Conservation (phyloP, 306 rosid genomes). For the Canavalia ensiformis region DNA sequence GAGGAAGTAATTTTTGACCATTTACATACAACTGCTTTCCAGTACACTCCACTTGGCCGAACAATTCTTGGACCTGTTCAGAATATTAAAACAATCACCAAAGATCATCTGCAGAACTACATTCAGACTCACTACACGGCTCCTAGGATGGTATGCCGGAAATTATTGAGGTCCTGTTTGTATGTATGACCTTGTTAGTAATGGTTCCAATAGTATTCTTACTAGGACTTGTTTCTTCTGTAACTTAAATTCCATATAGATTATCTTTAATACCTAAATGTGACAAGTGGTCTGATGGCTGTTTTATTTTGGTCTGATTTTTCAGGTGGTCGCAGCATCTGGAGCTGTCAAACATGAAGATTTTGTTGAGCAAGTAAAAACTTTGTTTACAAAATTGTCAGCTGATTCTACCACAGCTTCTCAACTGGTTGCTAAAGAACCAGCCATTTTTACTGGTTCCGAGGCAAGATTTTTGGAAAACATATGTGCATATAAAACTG, state of each 20-base stretch:
- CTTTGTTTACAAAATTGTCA: slow-evolving; percentile 77
- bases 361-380: slow-evolving; percentile 73
- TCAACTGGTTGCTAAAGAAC: slow-evolving; percentile 81
- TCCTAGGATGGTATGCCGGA: slow-evolving; percentile 81
- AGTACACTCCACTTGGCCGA: slow-evolving; percentile 91
- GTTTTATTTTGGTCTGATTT: slow-evolving; percentile 40
- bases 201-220: neutral
- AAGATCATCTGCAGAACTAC: slow-evolving; percentile 80
- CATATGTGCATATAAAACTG: neutral
- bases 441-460: slow-evolving; percentile 91
- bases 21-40: slow-evolving; percentile 94
- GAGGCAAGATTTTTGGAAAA: slow-evolving; percentile 65
- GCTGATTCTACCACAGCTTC: slow-evolving; percentile 80
- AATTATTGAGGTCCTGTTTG: neutral
- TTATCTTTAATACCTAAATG: neutral
- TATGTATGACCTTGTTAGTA: neutral
- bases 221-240: neutral
- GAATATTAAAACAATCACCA: slow-evolving; percentile 85
- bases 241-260: neutral
- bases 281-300: slow-evolving; percentile 26
- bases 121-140: slow-evolving; percentile 90
- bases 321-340: slow-evolving; percentile 83
- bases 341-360: slow-evolving; percentile 94
- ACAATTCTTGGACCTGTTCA: slow-evolving; percentile 94
- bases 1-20: slow-evolving; percentile 95